These are phyloP conservation scores for Solanum virginianum DNA, from an alignment of 257 asterid genomes.

Conservation along the genomic window DNA sequence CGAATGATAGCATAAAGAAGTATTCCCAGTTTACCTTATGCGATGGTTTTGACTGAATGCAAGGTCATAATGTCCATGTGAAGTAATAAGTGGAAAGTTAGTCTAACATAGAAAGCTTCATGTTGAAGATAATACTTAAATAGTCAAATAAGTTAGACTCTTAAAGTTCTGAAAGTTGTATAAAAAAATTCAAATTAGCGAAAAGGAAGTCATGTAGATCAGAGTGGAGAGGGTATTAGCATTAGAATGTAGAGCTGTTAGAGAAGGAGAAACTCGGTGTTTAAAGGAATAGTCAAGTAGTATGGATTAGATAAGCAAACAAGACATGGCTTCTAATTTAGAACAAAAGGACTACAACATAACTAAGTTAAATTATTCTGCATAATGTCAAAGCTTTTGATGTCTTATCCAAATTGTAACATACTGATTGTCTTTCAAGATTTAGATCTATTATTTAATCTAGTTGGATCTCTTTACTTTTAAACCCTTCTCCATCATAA, in stretches of 20 bases:
- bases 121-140: neutral
- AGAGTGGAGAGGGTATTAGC: neutral
- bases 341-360: neutral
- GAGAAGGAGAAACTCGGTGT: neutral
- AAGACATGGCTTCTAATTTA: neutral
- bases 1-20: too few species aligned
- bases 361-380: neutral
- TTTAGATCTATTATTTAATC: neutral
- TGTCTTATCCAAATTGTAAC: neutral
- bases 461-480: neutral
- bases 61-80: neutral
- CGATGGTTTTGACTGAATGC: neutral
- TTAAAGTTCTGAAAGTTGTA: neutral
- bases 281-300: neutral
- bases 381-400: neutral
- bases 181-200: neutral
- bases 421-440: neutral
- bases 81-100: neutral
- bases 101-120: neutral
- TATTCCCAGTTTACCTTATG: neutral
- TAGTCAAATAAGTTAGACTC: neutral
- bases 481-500: neutral
- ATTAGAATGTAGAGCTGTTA: neutral
- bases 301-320: neutral
- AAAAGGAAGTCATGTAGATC: neutral